Evolutionary conservation across 176 grass and related monocot species (phyloP), one percentile per base, ranked within the genome.

Genomic region (Oryza glaberrima): DNA sequence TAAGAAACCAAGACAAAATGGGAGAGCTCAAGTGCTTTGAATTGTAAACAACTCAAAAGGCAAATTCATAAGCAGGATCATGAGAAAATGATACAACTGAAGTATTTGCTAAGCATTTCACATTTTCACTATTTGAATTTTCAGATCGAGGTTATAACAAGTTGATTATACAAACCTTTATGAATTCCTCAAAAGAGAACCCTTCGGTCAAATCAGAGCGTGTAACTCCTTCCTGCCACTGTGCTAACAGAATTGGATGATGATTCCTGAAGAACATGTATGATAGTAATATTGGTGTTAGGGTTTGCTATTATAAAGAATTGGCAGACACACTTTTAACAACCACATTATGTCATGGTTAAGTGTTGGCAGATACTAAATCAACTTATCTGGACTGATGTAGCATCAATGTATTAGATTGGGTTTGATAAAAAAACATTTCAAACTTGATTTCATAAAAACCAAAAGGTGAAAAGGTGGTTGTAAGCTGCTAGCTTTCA

Each of bases 191-290:
- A 88, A 95, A 95, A 73, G 83, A 88, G 75, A 92, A 98, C 47
- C 52, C 63, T 75, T 78, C 92, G 61, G 77, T 80, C 72, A 90
- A 84, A 88, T 98, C 93, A 34, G 72, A 83, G 77, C 96, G 91
- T 25, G 96, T 98, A 58, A 98, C 96, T 82, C 93, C 91, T 66
- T 94, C 91, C 67, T 95, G 96, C 93, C 93, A 95, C 77, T 94
- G 96, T 49, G 96, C 89, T 75, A 95, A 75, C 22, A 98, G 70
- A 79, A 98, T 88, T 76, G 96, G 93, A 88, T 98, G 88, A 83
- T 98, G 89, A 90, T 90, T 88, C 38, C 96, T 98, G 79, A 41
- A 92, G 14, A 82, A 81, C 23, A 91, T 78, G 79, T 6, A 72
- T 17, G 58, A 30, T 66, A 68, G 5, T 1, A 10, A 41, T 1